phyloP scores from a whole-genome alignment of 352 stramenopile species.

The Phytophthora pseudosyringae region DNA sequence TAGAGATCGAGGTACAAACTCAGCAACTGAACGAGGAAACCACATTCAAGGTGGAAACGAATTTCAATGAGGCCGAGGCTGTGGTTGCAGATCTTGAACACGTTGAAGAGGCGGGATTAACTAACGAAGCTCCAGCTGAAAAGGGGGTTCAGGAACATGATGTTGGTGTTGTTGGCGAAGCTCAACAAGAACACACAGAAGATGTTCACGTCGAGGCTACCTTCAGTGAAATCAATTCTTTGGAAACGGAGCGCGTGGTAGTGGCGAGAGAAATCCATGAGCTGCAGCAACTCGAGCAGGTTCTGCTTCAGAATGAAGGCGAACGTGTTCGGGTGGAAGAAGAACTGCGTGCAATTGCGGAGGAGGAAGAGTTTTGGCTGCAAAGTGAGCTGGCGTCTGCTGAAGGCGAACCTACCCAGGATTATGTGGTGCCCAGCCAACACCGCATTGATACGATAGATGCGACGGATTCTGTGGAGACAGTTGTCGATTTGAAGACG shows the following conservation, averaged over 20 bases:
- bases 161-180: slow-evolving; percentile 1
- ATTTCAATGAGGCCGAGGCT: slow-evolving; percentile 4
- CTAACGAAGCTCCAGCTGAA: slow-evolving; percentile 6
- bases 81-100: slow-evolving; percentile 1
- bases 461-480: background rate
- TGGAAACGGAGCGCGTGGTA: slow-evolving; percentile 13
- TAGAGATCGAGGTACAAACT: background rate
- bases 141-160: background rate
- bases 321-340: slow-evolving; percentile 34
- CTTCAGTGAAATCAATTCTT: slow-evolving; percentile 5
- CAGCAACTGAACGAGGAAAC: slow-evolving; percentile 6
- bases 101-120: background rate
- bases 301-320: slow-evolving; percentile 27
- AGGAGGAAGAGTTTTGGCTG: slow-evolving; percentile 36
- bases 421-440: background rate
- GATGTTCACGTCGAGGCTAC: background rate
- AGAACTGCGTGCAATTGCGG: slow-evolving; percentile 40
- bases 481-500: background rate
- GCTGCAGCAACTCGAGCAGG: slow-evolving; percentile 26
- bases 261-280: slow-evolving; percentile 30
- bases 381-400: slow-evolving; percentile 1
- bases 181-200: background rate
- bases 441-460: background rate
- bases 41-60: slow-evolving; percentile 3
- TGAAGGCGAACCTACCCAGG: slow-evolving; percentile 1